A percentile compares a stretch with the other conserved stretches of the same genome.
Evolutionary conservation across 495 filamentous ascomycete species (phyloP).

Genomic region (Daldinia caldariorum): DNA sequence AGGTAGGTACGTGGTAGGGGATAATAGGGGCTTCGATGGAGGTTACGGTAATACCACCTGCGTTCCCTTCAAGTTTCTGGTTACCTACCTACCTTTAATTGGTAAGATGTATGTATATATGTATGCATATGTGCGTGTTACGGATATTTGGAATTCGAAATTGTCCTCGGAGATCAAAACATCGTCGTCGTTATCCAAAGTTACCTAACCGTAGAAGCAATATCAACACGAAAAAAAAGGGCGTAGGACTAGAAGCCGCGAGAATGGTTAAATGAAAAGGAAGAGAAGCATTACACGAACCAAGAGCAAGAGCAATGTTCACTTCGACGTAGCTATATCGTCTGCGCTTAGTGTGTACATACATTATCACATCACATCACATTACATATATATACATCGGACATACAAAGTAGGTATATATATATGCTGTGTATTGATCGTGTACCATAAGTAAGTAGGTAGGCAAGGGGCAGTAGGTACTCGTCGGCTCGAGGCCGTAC

Average conservation of each 20-base stretch:
- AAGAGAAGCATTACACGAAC: neutral
- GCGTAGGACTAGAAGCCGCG: neutral
- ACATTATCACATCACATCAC: neutral
- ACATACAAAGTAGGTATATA: no score
- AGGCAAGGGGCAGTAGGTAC: neutral
- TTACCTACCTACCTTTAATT: no score
- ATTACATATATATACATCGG: no score
- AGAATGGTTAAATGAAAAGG: neutral
- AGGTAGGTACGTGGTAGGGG: neutral
- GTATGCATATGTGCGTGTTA: neutral
- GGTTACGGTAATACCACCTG: neutral
- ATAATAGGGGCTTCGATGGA: neutral
- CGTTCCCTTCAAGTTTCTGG: neutral
- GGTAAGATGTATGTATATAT: no score
- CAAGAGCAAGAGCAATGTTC: neutral
- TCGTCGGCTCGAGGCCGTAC: constrained; percentile 13
- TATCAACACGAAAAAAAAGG: neutral
- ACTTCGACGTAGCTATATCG: neutral
- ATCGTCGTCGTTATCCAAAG: neutral
- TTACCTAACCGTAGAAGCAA: neutral
- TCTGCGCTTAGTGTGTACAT: constrained; percentile 36
- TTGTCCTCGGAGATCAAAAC: constrained; percentile 8
- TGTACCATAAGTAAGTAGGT: neutral
- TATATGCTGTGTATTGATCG: constrained; percentile 8
- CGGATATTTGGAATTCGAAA: constrained; percentile 17